Percentiles rank a stretch among this genome's conserved stretches.
phyloP scores from a whole-genome alignment of 495 filamentous ascomycete species.

The Podospora pseudopauciseta region DNA sequence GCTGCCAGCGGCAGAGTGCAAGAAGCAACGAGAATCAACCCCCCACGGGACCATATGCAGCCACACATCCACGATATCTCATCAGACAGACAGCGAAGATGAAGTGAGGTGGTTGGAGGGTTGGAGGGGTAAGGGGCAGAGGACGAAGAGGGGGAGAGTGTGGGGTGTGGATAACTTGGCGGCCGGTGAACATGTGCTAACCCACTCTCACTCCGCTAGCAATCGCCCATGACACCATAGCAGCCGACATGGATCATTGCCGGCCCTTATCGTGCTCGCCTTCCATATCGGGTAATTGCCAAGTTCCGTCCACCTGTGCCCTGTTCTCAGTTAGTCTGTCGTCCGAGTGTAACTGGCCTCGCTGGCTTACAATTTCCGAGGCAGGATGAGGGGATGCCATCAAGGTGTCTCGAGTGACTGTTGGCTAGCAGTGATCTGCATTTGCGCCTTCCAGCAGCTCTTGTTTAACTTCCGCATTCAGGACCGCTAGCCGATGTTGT shows the following conservation, averaged over 20 bases:
- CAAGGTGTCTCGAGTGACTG: neutral
- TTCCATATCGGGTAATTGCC: conserved; percentile 22
- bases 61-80: neutral
- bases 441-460: neutral
- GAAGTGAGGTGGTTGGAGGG: neutral
- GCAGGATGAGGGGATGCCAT: neutral
- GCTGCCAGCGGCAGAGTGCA: neutral
- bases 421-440: neutral
- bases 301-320: conserved; percentile 10
- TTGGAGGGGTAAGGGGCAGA: neutral
- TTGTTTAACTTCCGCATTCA: neutral
- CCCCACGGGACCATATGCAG: neutral
- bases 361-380: neutral
- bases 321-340: neutral
- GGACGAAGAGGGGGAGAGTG: neutral
- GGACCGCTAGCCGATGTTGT: conserved; percentile 3
- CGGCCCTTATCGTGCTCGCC: conserved; percentile 24
- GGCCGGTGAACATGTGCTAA: neutral
- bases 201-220: neutral
- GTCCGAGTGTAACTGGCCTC: neutral
- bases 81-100: neutral
- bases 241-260: conserved; percentile 17
- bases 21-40: neutral
- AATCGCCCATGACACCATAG: conserved; percentile 11
- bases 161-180: neutral